Evolutionary conservation across 1,139 yeast genomes (phyloP), one percentile per base, ranked within the genome.

Genomic region (Saccharomyces hybrid): DNA sequence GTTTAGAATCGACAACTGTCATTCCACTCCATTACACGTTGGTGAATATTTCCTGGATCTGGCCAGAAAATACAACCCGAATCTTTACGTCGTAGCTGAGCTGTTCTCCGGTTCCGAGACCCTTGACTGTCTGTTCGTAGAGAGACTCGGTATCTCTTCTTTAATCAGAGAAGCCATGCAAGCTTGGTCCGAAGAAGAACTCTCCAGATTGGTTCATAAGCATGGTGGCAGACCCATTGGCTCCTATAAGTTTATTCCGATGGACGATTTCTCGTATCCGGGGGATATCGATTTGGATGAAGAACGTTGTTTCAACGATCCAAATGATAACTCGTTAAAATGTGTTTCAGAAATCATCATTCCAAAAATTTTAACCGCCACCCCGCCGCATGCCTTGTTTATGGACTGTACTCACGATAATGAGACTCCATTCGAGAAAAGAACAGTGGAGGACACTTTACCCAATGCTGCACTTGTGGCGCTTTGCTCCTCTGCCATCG

Each of bases 371-470:
- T 77, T 88, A 52, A 77, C 83, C 1, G 75, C 83, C 7, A 80
- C 84, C 47, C 83, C 84, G 13, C 96, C 96, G 2, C 98, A 90
- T 71, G 97, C 98, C 0, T 76, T 93, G 63, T 87, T 93, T 65
- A 91, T 93, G 97, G 99, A 93, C 69, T 91, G 97, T 66, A 91
- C 98, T 2, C 99, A 93, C 70, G 99, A 93, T 70, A 93, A 93
- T 66, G 95, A 89, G 70, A 85, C 83, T 42, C 96, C 98, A 2
- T 79, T 78, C 47, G 95, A 91, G 64, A 89, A 87, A 72, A 81
- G 98, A 68, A 90, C 97, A 0, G 86, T 89, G 0, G 97, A 91
- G 68, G 99, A 93, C 66, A 90, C 98, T 0, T 76, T 93, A 51
- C 96, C 97, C 13, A 93, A 86, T 62, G 97, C 97, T 3, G 99